Conservation (phyloP, 495 filamentous ascomycete genomes). For the Hypoxylon crocopeplum region DNA sequence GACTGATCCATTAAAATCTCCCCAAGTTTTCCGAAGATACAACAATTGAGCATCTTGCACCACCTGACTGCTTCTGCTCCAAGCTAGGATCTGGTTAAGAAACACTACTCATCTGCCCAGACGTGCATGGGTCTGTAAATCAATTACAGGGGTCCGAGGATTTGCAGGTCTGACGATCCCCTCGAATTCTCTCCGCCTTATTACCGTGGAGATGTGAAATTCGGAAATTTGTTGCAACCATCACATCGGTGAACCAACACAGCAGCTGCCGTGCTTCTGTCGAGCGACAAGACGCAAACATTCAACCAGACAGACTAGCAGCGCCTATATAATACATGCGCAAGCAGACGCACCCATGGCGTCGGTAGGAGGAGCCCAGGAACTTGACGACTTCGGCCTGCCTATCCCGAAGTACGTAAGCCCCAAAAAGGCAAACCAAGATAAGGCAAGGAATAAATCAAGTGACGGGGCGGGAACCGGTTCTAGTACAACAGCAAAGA, state of each 20-base stretch:
- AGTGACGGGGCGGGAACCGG: slow-evolving; percentile 8
- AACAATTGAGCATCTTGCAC: no score
- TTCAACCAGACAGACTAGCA: slow-evolving; percentile 1
- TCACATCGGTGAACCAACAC: slow-evolving; percentile 19
- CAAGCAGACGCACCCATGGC: slow-evolving; percentile 40
- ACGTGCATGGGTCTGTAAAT: slow-evolving; percentile 20
- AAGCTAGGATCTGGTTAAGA: slow-evolving; percentile 6
- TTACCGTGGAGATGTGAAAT: slow-evolving; percentile 35
- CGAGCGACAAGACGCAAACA: slow-evolving; percentile 12
- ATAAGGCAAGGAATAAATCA: slow-evolving; percentile 14
- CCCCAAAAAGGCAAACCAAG: slow-evolving; percentile 17
- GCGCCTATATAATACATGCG: slow-evolving; percentile 35
- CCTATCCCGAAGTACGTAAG: slow-evolving; percentile 52
- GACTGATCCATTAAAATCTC: neutral
- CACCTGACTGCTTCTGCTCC: neutral
- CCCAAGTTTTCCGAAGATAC: no score
- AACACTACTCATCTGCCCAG: slow-evolving; percentile 4
- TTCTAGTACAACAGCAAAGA: slow-evolving; percentile 5
- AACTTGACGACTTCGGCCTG: slow-evolving; percentile 64
- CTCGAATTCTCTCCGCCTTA: slow-evolving; percentile 26
- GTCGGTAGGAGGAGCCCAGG: slow-evolving; percentile 45
- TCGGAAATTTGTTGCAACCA: slow-evolving; percentile 23
- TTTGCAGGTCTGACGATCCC: slow-evolving; percentile 20
- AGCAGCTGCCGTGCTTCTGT: slow-evolving; percentile 21
- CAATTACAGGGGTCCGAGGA: slow-evolving; percentile 11